phyloP scores from a whole-genome alignment of 306 rosid species.

The Elaeagnus macrophylla region DNA sequence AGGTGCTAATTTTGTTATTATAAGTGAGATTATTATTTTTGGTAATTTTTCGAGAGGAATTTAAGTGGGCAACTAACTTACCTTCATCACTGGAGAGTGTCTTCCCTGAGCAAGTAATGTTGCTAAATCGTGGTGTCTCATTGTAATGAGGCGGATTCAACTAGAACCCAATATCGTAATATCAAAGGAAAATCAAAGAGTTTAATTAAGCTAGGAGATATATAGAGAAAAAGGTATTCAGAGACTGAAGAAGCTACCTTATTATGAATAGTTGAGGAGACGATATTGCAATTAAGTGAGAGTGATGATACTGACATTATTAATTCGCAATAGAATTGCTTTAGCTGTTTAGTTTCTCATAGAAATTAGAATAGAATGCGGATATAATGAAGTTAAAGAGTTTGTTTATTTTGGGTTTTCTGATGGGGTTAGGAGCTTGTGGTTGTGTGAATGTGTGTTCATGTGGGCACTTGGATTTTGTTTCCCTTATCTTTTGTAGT shows the following conservation, averaged over 20 bases:
- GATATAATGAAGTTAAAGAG: not conserved
- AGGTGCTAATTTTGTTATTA: not conserved
- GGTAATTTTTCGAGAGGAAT: too few species aligned
- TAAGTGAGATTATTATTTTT: too few species aligned
- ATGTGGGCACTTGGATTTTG: not conserved
- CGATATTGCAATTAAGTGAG: slow-evolving; percentile 33
- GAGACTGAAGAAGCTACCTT: slow-evolving; percentile 34
- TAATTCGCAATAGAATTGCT: slow-evolving; percentile 19
- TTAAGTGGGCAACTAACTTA: slow-evolving; percentile 24
- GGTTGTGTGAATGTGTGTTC: not conserved
- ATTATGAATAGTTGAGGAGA: slow-evolving; percentile 38
- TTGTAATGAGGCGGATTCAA: slow-evolving; percentile 37
- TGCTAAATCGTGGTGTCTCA: slow-evolving; percentile 28
- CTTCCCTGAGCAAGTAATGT: slow-evolving; percentile 33
- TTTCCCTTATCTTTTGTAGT: too few species aligned
- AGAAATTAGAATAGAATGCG: too few species aligned
- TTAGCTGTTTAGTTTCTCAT: slow-evolving; percentile 20
- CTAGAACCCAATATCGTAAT: slow-evolving; percentile 33
- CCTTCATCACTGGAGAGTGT: slow-evolving; percentile 38
- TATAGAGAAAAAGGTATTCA: not conserved
- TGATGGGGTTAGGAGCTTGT: slow-evolving; percentile 23
- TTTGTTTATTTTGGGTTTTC: slow-evolving; percentile 6
- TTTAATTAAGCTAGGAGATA: not conserved
- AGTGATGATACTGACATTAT: slow-evolving; percentile 59
- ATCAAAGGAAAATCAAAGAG: slow-evolving; percentile 5